Percentiles rank a stretch among this genome's conserved stretches.
Conservation (phyloP, 805 yeast species). For the Saccharomycopsis sp. region DNA sequence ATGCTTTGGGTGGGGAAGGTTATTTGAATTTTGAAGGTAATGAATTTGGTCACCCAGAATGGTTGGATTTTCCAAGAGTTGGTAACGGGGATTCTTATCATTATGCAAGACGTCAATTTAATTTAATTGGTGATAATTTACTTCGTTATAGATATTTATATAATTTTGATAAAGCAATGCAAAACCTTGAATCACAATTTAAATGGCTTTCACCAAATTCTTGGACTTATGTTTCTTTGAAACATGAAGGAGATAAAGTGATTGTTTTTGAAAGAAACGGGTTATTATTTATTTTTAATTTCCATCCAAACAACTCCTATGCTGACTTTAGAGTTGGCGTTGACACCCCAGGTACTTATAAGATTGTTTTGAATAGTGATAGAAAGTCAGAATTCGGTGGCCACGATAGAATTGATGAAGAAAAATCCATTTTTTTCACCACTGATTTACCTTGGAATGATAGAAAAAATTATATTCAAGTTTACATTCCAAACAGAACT, state of each 20-base stretch:
- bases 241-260: constrained; percentile 83
- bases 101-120: constrained; percentile 93
- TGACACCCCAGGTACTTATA: constrained; percentile 66
- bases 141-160: constrained; percentile 71
- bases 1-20: constrained; percentile 93
- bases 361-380: constrained; percentile 69
- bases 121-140: constrained; percentile 67
- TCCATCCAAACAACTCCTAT: constrained; percentile 77
- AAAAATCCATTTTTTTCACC: constrained; percentile 48
- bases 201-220: constrained; percentile 62
- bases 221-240: constrained; percentile 77
- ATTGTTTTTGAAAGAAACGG: constrained; percentile 84
- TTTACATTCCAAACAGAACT: constrained; percentile 70
- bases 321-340: constrained; percentile 89
- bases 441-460: constrained; percentile 72
- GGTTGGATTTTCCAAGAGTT: constrained; percentile 93
- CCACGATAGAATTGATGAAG: constrained; percentile 57
- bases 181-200: constrained; percentile 55
- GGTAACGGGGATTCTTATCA: constrained; percentile 85
- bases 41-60: constrained; percentile 98
- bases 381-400: constrained; percentile 60
- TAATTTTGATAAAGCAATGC: constrained; percentile 81
- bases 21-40: constrained; percentile 95
- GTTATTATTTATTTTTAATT: constrained; percentile 75
- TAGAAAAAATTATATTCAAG: constrained; percentile 65